Percentiles rank a stretch among this genome's conserved stretches.
Conservation (phyloP, 805 yeast genomes). For the Wickerhamomyces alni region DNA sequence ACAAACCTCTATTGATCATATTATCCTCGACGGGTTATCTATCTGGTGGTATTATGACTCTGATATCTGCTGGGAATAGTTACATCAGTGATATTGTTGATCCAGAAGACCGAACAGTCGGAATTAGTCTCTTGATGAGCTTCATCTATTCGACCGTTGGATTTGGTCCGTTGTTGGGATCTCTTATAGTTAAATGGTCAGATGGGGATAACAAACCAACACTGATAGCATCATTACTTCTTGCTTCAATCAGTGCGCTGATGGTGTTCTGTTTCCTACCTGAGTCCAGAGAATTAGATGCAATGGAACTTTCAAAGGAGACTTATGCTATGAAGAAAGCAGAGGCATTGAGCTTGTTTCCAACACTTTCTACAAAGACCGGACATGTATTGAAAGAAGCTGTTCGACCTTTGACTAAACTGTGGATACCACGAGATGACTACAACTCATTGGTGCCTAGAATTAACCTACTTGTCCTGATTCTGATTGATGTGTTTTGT, state of each 20-base stretch:
- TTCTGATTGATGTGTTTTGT: constrained; percentile 15
- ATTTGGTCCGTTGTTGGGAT: constrained; percentile 19
- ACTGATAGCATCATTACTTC: constrained; percentile 4
- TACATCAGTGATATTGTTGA: constrained; percentile 17
- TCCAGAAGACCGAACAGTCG: constrained; percentile 11
- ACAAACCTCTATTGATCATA: constrained; percentile 6
- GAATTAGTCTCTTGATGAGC: constrained; percentile 19
- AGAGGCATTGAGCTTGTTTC: too few species aligned
- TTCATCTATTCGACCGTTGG: constrained; percentile 18
- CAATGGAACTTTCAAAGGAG: constrained; percentile 10
- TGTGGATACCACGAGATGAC: too few species aligned
- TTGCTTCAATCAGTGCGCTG: neutral
- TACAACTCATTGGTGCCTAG: constrained; percentile 1
- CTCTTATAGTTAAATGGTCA: constrained; percentile 11
- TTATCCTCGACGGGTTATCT: constrained; percentile 11
- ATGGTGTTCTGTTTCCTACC: constrained; percentile 4
- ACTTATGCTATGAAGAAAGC: constrained; percentile 5
- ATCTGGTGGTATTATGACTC: constrained; percentile 20
- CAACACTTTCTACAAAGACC: too few species aligned
- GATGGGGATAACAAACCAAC: constrained; percentile 5
- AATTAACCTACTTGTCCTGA: constrained; percentile 13
- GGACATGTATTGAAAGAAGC: too few species aligned
- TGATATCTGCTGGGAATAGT: constrained; percentile 20
- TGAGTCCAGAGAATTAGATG: constrained; percentile 19
- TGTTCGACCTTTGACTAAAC: too few species aligned